Conservation (phyloP, 192 early-diverging fungal genomes). For the Linnemannia exigua region DNA sequence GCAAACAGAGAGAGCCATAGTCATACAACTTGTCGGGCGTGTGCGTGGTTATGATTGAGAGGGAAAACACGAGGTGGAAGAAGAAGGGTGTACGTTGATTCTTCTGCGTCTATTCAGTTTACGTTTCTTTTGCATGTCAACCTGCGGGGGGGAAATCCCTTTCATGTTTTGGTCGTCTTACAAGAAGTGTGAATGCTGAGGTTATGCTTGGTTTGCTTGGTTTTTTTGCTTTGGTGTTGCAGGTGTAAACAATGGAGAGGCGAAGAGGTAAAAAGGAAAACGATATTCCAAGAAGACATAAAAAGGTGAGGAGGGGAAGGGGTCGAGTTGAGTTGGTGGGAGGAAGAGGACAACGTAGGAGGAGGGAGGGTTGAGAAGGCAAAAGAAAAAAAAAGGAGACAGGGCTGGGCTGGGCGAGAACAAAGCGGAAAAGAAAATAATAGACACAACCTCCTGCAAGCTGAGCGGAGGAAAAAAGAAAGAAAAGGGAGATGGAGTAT, state of each 20-base stretch:
- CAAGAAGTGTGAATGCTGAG: not conserved
- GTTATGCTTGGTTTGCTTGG: not conserved
- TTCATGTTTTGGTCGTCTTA: not conserved
- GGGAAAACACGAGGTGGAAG: not conserved
- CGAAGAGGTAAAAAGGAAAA: not conserved
- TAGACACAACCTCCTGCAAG: too few relatives aligned
- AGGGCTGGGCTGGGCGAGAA: conserved; percentile 1
- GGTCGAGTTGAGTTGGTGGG: not conserved
- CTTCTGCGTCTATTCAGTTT: too few relatives aligned
- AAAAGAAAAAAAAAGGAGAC: not conserved
- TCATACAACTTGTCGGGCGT: not conserved
- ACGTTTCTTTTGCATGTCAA: too few relatives aligned
- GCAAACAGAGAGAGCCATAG: not conserved
- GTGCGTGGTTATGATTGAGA: not conserved
- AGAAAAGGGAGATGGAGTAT: not conserved
- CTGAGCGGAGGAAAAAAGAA: not conserved
- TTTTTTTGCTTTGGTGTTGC: not conserved
- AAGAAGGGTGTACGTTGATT: not conserved
- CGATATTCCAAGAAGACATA: not conserved
- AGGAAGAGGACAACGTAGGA: not conserved
- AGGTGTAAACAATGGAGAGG: not conserved
- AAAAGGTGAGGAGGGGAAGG: not conserved
- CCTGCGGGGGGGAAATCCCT: too few relatives aligned
- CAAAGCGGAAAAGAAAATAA: too few relatives aligned
- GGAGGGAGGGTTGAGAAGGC: not conserved